Conservation (phyloP, 2,329 filamentous ascomycete genomes). For the Delphinella strobiligena region DNA sequence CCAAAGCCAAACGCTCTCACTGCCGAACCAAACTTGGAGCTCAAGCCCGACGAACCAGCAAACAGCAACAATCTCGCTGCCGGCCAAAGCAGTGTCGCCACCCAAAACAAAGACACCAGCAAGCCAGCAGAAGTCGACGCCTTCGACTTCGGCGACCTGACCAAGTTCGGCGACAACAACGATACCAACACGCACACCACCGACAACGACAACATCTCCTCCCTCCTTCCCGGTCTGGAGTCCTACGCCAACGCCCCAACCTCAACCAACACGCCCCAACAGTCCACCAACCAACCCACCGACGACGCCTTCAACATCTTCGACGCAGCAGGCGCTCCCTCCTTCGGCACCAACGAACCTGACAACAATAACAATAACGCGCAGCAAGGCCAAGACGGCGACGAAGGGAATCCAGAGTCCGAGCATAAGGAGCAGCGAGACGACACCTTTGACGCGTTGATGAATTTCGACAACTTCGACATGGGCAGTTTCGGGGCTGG, state of each 20-base stretch:
- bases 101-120: slow-evolving; percentile 1
- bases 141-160: slow-evolving; percentile 9
- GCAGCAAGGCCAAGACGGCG: not conserved
- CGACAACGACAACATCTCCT: slow-evolving; percentile 21
- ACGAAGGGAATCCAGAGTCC: no score
- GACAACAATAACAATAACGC: not conserved
- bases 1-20: not conserved
- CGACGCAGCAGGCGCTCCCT: slow-evolving; percentile 4
- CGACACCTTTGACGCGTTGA: slow-evolving; percentile 22
- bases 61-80: not conserved
- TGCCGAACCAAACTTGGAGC: slow-evolving; percentile 2
- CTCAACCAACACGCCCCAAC: not conserved
- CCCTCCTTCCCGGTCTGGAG: slow-evolving; percentile 29
- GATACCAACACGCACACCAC: slow-evolving; percentile 10
- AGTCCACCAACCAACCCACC: not conserved
- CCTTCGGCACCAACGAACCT: slow-evolving; percentile 1
- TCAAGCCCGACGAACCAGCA: not conserved
- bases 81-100: not conserved
- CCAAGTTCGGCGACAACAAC: slow-evolving; percentile 14
- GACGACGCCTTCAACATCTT: slow-evolving; percentile 5
- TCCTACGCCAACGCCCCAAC: slow-evolving; percentile 24
- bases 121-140: slow-evolving; percentile 1
- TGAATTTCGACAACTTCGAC: slow-evolving; percentile 23
- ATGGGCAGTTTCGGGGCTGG: slow-evolving; percentile 12
- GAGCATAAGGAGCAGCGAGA: slow-evolving; percentile 10